Evolutionary conservation across 2,329 filamentous ascomycete genomes (phyloP).

Genomic region (Didymosphaeria variabile): DNA sequence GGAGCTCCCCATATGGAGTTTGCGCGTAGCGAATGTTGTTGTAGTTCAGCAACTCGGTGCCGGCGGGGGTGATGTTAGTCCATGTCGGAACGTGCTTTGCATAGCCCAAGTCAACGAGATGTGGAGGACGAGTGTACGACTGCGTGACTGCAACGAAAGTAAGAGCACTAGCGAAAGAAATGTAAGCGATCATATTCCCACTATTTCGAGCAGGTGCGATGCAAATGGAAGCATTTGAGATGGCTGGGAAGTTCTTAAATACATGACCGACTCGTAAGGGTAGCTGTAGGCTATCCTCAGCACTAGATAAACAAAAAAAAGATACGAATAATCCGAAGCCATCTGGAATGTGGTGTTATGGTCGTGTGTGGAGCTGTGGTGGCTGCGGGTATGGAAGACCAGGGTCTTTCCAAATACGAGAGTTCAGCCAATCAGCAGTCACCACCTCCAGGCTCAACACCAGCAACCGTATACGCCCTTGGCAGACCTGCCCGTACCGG

Average conservation of each 20-base stretch:
- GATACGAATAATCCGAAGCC: neutral
- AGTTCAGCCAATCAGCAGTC: neutral
- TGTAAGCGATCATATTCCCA: neutral
- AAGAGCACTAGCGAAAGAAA: neutral
- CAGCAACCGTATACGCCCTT: slow-evolving; percentile 16
- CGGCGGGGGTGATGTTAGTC: slow-evolving; percentile 8
- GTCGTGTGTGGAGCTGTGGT: no score
- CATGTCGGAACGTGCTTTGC: slow-evolving; percentile 16
- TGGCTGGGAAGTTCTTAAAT: neutral
- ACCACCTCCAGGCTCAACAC: neutral
- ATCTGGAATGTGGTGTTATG: neutral
- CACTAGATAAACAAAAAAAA: neutral
- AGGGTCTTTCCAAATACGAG: neutral
- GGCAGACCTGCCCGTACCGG: slow-evolving; percentile 12
- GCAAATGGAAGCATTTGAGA: neutral
- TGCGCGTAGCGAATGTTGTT: slow-evolving; percentile 18
- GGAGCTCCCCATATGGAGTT: slow-evolving; percentile 6
- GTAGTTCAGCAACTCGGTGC: slow-evolving; percentile 12
- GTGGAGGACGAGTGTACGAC: neutral
- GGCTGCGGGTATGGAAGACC: neutral
- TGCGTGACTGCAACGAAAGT: neutral
- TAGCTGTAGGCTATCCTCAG: neutral
- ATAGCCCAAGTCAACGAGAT: slow-evolving; percentile 17
- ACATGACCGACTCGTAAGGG: neutral
- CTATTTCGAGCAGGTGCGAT: neutral